Evolutionary conservation across 2,329 filamentous ascomycete genomes (phyloP), one percentile per base, ranked within the genome.

Genomic region (Hymenoscyphus scutula): DNA sequence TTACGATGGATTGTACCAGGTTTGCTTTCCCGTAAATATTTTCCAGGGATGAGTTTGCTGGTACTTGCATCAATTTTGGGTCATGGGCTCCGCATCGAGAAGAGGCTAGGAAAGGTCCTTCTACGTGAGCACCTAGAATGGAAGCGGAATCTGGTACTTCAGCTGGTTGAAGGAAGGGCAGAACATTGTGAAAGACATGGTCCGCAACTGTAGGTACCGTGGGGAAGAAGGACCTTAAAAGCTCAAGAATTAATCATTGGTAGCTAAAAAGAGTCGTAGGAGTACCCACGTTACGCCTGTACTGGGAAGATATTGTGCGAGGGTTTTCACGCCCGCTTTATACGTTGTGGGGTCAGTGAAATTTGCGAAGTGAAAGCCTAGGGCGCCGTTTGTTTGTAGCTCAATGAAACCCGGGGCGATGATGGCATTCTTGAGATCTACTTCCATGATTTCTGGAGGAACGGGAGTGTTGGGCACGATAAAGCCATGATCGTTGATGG

Each of bases 361-460:
- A 62, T 80, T 77, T 1, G 82, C 82, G 62, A 84, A 84, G 67
- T 84, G 82, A 58, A 84, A 83, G 1, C 81, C 81, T 5, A 72
- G 61, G 37, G 70, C 71, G 2, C 73, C 73, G 67, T 85, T 85
- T 1, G 80, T 83, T 64, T 85, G 82, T 5, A 85, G 71, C 63
- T 85, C 82, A 25, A 84, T 73, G 67, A 82, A 83, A 3, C 82
- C 83, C 10, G 82, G 82, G 5, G 82, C 80, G 59, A 84, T 74
- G 56, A 84, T 81, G 55, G 73, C 76, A 48, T 78, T 79, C 45
- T 80, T 74, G 11, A 84, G 70, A 67, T 84, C 81, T 41, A 72
- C 58, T 29, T 51, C 59, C 17, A 60, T 30, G 6, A 65, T 69
- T 23, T 68, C 53, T 51, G 58, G 64, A 6, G 63, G 64, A 29